Base-by-base conservation (phyloP, 2,329 filamentous ascomycete species). In the Monosporascus ibericus region DNA sequence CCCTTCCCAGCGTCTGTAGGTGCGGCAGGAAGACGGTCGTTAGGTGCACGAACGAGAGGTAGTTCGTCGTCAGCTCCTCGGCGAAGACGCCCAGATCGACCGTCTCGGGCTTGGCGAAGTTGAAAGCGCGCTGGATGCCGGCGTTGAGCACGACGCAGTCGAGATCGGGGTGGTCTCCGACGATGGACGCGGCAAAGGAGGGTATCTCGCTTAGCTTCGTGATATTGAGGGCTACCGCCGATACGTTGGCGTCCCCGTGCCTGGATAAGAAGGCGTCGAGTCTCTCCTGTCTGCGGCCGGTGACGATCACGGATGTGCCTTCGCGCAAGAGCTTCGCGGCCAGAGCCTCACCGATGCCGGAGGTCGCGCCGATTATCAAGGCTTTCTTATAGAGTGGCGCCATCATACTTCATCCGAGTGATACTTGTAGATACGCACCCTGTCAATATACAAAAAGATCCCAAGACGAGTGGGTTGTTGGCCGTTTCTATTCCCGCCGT, bases 101-200 rank as follows among this genome's bases (percentile, higher is more conserved):
- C 5, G 63, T 70, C 6, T 67, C 67, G 8, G 76, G 76, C 24
- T 68, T 61, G 9, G 68, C 61, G 55, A 80, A 74, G 58, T 78
- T 65, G 56, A 72, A 67, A 0, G 58, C 55, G n/a, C 66, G 66
- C 62, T 81, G 75, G 24, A 76, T 66, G 11, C 76, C 77, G 5
- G 77, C 71, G 60, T 80, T 80, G 44, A 80, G 63, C 44, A 81
- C 68, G 17, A 81, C 58, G 52, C 72, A 71, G 61, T 81, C 78
- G 37, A 81, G 69, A 51, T 77, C 73, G 1, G 75, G 72, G 55
- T 75, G 68, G 11, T 61, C 57, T 15, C 63, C 54, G 7, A 68
- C 65, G 34, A 75, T 57, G 15, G 63, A 66, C 3, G 56, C 17
- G 15, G 58, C 63, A 52, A 65, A 63, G 2, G 59, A 42, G 0